A percentile compares a stretch with the other conserved stretches of the same genome.
phyloP scores from a whole-genome alignment of 2,329 filamentous ascomycete species.

The Ceratocystis cacaofunesta region DNA sequence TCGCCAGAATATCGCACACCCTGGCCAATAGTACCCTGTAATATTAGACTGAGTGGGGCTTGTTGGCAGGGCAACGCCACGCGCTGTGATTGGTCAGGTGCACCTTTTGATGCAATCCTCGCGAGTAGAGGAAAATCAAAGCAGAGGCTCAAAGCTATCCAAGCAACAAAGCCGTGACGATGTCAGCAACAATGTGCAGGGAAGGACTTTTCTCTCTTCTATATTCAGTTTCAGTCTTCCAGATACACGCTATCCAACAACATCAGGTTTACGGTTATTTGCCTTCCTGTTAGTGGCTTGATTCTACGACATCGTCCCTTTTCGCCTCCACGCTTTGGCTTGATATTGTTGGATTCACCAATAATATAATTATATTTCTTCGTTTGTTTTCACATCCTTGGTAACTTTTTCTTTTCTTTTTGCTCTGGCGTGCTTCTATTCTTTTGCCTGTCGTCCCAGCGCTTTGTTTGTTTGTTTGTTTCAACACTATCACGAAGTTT shows the following conservation, averaged over 20 bases:
- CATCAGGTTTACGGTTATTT: not conserved
- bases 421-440: not conserved
- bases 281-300: not conserved
- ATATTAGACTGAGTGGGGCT: not conserved
- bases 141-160: not conserved
- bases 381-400: not conserved
- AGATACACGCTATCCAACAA: not conserved
- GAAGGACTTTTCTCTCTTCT: not conserved
- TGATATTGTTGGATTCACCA: not conserved
- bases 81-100: constrained; percentile 10
- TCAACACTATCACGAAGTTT: not conserved
- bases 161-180: not conserved
- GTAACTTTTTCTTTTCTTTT: not conserved
- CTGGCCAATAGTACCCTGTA: too few relatives aligned
- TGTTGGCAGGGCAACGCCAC: constrained; percentile 13
- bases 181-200: not conserved
- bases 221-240: not conserved
- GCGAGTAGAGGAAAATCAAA: not conserved
- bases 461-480: not conserved
- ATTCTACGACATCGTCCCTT: not conserved
- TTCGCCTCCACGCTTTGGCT: not conserved
- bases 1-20: not conserved
- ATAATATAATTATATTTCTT: not conserved
- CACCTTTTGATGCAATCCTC: not conserved
- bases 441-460: not conserved